phyloP scores from a whole-genome alignment of 331 rosid species.

The Erythrophleum ivorense region DNA sequence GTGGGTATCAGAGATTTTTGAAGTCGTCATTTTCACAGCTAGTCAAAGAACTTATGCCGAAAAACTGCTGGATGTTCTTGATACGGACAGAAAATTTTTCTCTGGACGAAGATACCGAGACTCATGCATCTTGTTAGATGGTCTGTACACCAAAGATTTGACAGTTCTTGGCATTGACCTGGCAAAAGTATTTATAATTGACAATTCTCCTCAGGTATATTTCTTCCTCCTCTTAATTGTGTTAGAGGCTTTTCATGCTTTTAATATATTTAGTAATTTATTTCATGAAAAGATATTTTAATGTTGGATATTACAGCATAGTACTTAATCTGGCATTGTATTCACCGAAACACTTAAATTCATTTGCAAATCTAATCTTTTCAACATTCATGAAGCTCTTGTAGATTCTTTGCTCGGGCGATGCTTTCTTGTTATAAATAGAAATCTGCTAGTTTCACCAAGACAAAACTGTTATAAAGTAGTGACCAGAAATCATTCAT shows the following conservation, averaged over 20 bases:
- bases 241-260: conserved; percentile 9
- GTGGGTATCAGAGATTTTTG: conserved; percentile 84
- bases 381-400: neutral
- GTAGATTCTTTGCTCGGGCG: neutral
- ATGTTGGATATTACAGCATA: neutral
- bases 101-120: conserved; percentile 74
- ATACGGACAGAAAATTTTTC: conserved; percentile 66
- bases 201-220: conserved; percentile 87
- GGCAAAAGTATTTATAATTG: conserved; percentile 80
- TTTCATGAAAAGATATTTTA: neutral
- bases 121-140: conserved; percentile 67
- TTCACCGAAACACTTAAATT: neutral
- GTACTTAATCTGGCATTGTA: neutral
- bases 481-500: neutral
- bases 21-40: conserved; percentile 85
- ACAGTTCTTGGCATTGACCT: conserved; percentile 82
- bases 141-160: conserved; percentile 78
- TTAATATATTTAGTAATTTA: neutral
- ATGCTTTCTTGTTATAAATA: neutral
- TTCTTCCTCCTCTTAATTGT: conserved; percentile 4
- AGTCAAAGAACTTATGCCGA: conserved; percentile 78
- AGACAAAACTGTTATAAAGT: neutral
- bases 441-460: neutral
- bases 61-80: conserved; percentile 78
- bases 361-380: neutral